A percentile compares a stretch with the other conserved stretches of the same genome.
These are phyloP conservation scores for Kondoa malvinella DNA, from an alignment of 768 basidiomycete genomes.

Conservation along the genomic window DNA sequence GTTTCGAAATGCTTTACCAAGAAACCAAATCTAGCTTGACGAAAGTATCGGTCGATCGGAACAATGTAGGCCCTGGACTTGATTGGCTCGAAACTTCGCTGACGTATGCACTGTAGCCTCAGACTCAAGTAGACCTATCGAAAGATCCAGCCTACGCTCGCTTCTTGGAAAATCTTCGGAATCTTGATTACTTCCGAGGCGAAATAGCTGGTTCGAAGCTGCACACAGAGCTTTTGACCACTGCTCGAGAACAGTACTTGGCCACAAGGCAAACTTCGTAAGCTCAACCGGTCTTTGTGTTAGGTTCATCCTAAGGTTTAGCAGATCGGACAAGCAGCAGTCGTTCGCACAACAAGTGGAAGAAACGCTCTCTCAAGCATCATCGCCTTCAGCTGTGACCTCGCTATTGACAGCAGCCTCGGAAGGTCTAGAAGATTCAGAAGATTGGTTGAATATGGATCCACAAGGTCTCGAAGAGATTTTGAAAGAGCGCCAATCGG, in stretches of 20 bases:
- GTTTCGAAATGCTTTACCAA: slow-evolving; percentile 91
- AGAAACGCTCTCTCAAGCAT: slow-evolving; percentile 39
- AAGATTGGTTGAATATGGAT: slow-evolving; percentile 55
- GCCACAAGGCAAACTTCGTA: slow-evolving; percentile 28
- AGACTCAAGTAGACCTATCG: slow-evolving; percentile 42
- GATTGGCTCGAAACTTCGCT: slow-evolving; percentile 32
- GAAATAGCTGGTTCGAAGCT: slow-evolving; percentile 58
- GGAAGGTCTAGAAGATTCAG: slow-evolving; percentile 45
- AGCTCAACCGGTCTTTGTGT: neutral
- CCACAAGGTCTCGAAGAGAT: slow-evolving; percentile 22
- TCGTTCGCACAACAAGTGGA: slow-evolving; percentile 64
- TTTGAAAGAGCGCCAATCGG: slow-evolving; percentile 10
- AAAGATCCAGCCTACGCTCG: slow-evolving; percentile 48
- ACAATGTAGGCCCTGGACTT: slow-evolving; percentile 9
- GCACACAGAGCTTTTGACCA: slow-evolving; percentile 57
- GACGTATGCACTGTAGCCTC: slow-evolving; percentile 37
- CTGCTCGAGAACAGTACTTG: slow-evolving; percentile 52
- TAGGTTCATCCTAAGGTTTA: slow-evolving; percentile 15
- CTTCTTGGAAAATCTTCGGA: slow-evolving; percentile 51
- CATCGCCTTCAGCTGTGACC: slow-evolving; percentile 10
- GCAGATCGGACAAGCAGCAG: slow-evolving; percentile 48
- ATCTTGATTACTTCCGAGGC: slow-evolving; percentile 57
- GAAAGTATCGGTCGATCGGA: neutral
- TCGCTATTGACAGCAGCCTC: neutral
- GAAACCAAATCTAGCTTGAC: neutral